Evolutionary conservation across 225 moss, liverwort and hornwort species (phyloP).

Genomic region (Physcomitrium patens): DNA sequence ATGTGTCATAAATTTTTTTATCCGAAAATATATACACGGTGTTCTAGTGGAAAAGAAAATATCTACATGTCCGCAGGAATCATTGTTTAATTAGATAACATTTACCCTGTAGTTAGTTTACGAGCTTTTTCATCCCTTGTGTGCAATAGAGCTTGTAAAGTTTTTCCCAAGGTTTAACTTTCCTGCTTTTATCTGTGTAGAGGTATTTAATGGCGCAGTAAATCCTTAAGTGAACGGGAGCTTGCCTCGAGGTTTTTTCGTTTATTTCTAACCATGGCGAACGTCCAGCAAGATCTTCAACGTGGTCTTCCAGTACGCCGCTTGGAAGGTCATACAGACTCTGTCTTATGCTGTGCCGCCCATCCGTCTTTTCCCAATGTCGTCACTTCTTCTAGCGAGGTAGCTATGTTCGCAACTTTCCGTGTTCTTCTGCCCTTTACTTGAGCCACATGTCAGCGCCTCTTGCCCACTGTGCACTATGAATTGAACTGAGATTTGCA

Average conservation of each 20-base stretch:
- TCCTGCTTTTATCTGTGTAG: not conserved
- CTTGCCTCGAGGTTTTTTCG: not conserved
- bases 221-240: conserved; percentile 3
- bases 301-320: conserved; percentile 36
- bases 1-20: not conserved
- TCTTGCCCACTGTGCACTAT: not conserved
- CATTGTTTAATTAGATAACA: not conserved
- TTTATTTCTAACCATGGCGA: conserved; percentile 35
- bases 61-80: not conserved
- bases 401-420: conserved; percentile 21
- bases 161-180: not conserved
- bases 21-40: not conserved
- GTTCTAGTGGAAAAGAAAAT: not conserved
- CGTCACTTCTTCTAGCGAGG: conserved; percentile 58
- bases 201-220: not conserved
- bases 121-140: conserved; percentile 2
- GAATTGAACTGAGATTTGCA: not conserved
- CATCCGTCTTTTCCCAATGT: conserved; percentile 30
- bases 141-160: conserved; percentile 1
- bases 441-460: not conserved
- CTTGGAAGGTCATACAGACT: conserved; percentile 57
- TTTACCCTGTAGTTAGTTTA: not conserved
- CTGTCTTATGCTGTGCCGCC: conserved; percentile 52
- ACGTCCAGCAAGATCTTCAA: conserved; percentile 24
- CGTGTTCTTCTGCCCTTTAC: not conserved